Percentiles rank a stretch among this genome's conserved stretches.
Evolutionary conservation across 495 filamentous ascomycete genomes (phyloP).

Genomic region (Penicillium arizonense): DNA sequence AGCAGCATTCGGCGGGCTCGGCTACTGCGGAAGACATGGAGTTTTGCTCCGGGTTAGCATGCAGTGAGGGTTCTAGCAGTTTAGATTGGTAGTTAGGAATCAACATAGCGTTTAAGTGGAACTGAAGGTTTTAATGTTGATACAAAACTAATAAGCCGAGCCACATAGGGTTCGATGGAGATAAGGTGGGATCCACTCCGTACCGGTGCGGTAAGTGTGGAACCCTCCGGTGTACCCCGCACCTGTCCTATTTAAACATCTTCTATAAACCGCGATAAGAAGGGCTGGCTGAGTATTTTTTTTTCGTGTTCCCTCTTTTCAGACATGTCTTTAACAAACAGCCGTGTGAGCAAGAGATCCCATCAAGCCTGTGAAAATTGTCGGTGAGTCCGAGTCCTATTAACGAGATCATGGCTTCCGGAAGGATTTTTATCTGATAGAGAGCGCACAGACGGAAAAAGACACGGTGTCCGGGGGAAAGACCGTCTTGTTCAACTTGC

Average conservation of each 20-base stretch:
- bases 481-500: constrained; percentile 42
- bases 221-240: constrained; percentile 18
- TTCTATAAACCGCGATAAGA: not conserved
- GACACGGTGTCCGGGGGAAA: constrained; percentile 45
- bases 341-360: constrained; percentile 21
- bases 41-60: constrained; percentile 34
- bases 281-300: not conserved
- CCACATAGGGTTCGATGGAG: too few relatives aligned
- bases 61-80: constrained; percentile 8
- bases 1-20: constrained; percentile 27
- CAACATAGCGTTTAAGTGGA: too few relatives aligned
- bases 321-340: constrained; percentile 4
- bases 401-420: not conserved
- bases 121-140: too few relatives aligned
- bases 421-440: not conserved
- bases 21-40: constrained; percentile 33
- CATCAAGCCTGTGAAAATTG: constrained; percentile 44
- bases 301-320: not conserved
- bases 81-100: constrained; percentile 14
- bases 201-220: not conserved
- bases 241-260: not conserved
- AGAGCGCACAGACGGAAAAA: constrained; percentile 35
- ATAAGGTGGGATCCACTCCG: too few relatives aligned
- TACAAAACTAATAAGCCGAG: too few relatives aligned
- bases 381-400: constrained; percentile 23